phyloP scores from a whole-genome alignment of 257 asterid genomes.

The Vinca minor region DNA sequence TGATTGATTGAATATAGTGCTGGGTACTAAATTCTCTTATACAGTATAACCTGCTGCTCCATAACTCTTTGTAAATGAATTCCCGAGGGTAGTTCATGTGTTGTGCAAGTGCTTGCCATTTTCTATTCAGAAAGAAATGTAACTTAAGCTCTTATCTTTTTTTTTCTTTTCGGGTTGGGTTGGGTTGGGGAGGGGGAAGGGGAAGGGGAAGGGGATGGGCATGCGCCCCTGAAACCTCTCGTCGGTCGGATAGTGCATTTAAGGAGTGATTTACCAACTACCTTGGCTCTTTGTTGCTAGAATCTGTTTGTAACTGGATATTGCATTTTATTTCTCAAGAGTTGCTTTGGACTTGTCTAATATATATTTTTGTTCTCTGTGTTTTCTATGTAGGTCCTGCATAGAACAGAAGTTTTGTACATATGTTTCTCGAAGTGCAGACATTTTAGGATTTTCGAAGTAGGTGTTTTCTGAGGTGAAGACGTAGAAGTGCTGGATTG shows the following conservation, averaged over 20 bases:
- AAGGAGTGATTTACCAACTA: no score
- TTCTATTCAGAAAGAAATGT: neutral
- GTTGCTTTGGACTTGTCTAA: neutral
- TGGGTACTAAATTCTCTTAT: constrained; percentile 17
- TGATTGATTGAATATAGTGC: constrained; percentile 26
- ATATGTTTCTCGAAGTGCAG: constrained; percentile 9
- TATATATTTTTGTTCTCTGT: neutral
- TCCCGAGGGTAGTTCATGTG: neutral
- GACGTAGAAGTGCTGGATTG: constrained; percentile 1
- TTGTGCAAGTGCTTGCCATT: neutral
- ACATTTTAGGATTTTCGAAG: constrained; percentile 1
- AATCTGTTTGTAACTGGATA: neutral
- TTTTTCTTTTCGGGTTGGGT: no score
- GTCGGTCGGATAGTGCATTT: no score
- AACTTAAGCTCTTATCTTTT: no score
- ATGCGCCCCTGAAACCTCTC: no score
- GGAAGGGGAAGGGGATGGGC: no score
- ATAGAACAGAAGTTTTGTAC: constrained; percentile 14
- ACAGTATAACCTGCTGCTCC: neutral
- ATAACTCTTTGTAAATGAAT: neutral
- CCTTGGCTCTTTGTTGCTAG: no score
- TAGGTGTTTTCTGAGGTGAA: constrained; percentile 6
- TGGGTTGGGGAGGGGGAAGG: no score
- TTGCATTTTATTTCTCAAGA: neutral
- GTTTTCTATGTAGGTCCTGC: constrained; percentile 1